These are phyloP conservation scores for Speleostelium caveatum DNA, from an alignment of 78 protist species.

Conservation along the genomic window DNA sequence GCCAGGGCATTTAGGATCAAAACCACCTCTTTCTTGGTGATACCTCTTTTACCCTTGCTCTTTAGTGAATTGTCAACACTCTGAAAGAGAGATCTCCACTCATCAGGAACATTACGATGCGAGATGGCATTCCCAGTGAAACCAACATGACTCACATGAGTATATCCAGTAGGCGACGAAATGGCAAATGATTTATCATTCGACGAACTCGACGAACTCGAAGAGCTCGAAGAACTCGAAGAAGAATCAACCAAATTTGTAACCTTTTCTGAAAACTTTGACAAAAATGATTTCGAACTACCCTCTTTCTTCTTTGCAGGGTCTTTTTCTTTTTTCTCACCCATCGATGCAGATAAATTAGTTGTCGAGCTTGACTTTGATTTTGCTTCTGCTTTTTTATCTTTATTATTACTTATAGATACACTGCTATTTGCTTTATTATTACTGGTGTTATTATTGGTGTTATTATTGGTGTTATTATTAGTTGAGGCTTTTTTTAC, in stretches of 20 bases:
- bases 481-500: neutral
- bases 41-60: constrained; percentile 45
- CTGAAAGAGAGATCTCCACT: constrained; percentile 41
- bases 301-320: constrained; percentile 10
- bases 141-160: constrained; percentile 60
- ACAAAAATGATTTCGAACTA: neutral
- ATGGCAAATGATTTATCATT: constrained; percentile 18
- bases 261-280: neutral
- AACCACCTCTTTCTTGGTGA: constrained; percentile 29
- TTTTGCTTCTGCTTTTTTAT: neutral
- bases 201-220: neutral
- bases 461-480: neutral
- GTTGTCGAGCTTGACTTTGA: constrained; percentile 1
- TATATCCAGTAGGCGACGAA: constrained; percentile 61
- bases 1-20: constrained; percentile 37
- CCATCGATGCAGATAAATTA: neutral
- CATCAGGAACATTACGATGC: constrained; percentile 30
- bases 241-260: neutral
- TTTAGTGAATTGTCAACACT: constrained; percentile 15
- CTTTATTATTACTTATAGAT: neutral
- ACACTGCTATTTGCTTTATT: neutral
- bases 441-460: neutral
- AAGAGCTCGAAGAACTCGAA: neutral
- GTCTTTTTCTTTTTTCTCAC: neutral
- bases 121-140: constrained; percentile 21